A percentile compares a stretch with the other conserved stretches of the same genome.
Evolutionary conservation across 495 filamentous ascomycete genomes (phyloP).

Genomic region (Xylaria nigripes): DNA sequence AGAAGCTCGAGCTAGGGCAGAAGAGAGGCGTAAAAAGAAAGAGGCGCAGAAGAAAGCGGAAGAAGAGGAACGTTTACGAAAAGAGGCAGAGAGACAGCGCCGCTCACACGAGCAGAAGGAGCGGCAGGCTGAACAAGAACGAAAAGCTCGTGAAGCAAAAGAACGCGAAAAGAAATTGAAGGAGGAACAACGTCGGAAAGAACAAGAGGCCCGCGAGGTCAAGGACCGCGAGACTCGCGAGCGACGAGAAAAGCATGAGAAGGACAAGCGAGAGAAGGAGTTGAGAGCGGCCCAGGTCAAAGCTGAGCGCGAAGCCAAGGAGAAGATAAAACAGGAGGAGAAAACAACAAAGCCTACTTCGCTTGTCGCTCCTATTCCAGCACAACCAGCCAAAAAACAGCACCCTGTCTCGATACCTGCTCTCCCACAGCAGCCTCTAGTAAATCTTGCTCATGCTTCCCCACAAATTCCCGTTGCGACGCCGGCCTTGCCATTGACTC

Average conservation of each 20-base stretch:
- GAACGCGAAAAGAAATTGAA: slow-evolving; percentile 53
- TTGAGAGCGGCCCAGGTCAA: slow-evolving; percentile 33
- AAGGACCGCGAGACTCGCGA: slow-evolving; percentile 63
- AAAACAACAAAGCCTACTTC: slow-evolving; percentile 37
- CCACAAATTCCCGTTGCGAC: slow-evolving; percentile 72
- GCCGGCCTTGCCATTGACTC: slow-evolving; percentile 72
- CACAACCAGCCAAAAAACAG: slow-evolving; percentile 41
- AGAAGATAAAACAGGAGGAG: slow-evolving; percentile 46
- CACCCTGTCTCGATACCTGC: slow-evolving; percentile 47
- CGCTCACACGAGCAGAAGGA: slow-evolving; percentile 77
- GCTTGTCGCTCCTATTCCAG: slow-evolving; percentile 29
- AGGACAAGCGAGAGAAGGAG: slow-evolving; percentile 48
- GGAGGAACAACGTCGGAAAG: slow-evolving; percentile 50
- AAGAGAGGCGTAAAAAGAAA: slow-evolving; percentile 85
- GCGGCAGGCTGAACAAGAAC: slow-evolving; percentile 71
- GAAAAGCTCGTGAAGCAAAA: slow-evolving; percentile 63
- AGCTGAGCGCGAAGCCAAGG: slow-evolving; percentile 41
- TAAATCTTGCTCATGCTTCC: slow-evolving; percentile 55
- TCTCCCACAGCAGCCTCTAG: slow-evolving; percentile 34
- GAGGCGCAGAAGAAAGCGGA: slow-evolving; percentile 87
- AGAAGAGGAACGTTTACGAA: slow-evolving; percentile 74
- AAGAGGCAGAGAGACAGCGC: slow-evolving; percentile 71
- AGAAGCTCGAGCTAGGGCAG: slow-evolving; percentile 68
- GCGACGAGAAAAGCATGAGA: slow-evolving; percentile 57
- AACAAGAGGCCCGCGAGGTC: slow-evolving; percentile 43